These are phyloP conservation scores for Colletotrichum sp. DNA, from an alignment of 2,329 filamentous ascomycete genomes.

Conservation along the genomic window DNA sequence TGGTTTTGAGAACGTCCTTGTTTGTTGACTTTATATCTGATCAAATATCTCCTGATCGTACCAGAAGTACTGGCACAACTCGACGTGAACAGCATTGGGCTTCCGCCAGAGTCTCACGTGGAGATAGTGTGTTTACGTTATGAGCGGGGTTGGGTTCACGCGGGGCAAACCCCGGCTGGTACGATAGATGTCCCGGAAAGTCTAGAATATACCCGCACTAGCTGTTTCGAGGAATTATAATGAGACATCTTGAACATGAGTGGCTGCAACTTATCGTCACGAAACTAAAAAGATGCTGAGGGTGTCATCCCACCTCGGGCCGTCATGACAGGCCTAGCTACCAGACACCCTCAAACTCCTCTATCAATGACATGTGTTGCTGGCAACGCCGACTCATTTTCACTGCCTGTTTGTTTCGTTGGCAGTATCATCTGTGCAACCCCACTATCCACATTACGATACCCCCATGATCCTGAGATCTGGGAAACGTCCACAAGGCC, in stretches of 20 bases:
- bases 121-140: background rate
- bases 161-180: background rate
- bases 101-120: background rate
- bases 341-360: background rate
- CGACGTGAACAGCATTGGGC: background rate
- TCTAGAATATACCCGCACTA: background rate
- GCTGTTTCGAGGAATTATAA: background rate
- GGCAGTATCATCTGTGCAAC: background rate
- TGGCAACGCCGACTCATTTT: background rate
- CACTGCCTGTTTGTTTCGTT: background rate
- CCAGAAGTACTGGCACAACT: background rate
- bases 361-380: background rate
- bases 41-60: fast-evolving
- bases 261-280: background rate
- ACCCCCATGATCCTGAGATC: background rate
- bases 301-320: background rate
- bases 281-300: background rate
- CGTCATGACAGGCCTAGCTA: background rate
- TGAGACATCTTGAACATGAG: background rate
- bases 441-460: background rate
- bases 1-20: fast-evolving
- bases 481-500: background rate
- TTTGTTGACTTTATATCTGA: background rate
- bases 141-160: background rate
- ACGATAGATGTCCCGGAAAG: background rate